Conservation (phyloP, 768 basidiomycete genomes). For the Strobilomyces dryophilus region DNA sequence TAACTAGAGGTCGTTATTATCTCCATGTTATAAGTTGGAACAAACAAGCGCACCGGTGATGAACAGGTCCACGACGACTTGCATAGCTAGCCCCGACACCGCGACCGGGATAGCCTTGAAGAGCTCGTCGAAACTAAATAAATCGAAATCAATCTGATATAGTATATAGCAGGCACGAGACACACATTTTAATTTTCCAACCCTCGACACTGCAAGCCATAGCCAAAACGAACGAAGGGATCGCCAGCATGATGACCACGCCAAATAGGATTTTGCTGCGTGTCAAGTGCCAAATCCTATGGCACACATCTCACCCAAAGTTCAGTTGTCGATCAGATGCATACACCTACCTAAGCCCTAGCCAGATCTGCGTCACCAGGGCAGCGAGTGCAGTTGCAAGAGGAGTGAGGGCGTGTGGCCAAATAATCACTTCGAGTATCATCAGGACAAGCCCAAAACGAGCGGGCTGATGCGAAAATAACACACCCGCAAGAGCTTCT, state of each 20-base stretch:
- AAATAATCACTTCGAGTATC: slow-evolving; percentile 34
- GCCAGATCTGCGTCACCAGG: slow-evolving; percentile 47
- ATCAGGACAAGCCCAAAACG: neutral
- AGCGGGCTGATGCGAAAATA: too few relatives aligned
- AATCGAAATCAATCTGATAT: neutral
- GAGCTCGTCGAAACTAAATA: neutral
- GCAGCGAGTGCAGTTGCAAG: slow-evolving; percentile 44
- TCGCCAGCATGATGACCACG: neutral
- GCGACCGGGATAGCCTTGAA: neutral
- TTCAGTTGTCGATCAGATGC: neutral
- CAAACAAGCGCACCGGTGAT: neutral
- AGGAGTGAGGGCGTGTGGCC: slow-evolving; percentile 51
- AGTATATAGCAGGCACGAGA: neutral
- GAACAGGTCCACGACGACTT: neutral
- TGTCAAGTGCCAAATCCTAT: neutral
- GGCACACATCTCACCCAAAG: neutral
- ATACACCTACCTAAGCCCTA: slow-evolving; percentile 37
- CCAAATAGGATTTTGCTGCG: neutral
- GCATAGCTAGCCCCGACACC: neutral
- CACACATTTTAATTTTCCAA: neutral
- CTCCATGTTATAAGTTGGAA: neutral
- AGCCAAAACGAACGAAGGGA: neutral
- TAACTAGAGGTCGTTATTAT: neutral
- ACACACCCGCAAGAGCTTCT: slow-evolving; percentile 2
- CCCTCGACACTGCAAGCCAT: neutral